These are phyloP conservation scores for Magnusiomyces tetraspermus DNA, from an alignment of 1,139 yeast genomes.

Conservation along the genomic window DNA sequence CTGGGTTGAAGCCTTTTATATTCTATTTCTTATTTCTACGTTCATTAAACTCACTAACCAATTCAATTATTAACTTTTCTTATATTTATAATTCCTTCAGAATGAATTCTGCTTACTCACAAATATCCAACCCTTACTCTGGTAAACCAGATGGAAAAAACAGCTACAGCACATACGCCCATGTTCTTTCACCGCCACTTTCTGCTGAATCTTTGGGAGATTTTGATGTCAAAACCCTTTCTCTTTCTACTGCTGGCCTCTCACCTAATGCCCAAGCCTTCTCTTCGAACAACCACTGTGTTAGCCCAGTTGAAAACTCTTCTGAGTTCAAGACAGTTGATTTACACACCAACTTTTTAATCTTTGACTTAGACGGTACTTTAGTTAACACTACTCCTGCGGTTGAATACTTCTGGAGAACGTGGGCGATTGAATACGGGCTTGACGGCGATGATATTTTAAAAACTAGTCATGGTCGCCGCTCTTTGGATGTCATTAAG, in stretches of 20 bases:
- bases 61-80: neutral
- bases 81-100: too few species aligned
- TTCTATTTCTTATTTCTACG: too few species aligned
- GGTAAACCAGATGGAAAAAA: neutral
- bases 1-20: too few species aligned
- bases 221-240: neutral
- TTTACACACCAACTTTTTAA: conserved; percentile 22
- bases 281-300: neutral
- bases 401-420: conserved; percentile 73
- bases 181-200: neutral
- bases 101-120: too few species aligned
- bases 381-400: conserved; percentile 75
- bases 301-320: neutral
- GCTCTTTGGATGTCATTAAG: conserved; percentile 69
- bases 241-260: neutral
- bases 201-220: neutral
- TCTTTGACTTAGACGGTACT: conserved; percentile 82
- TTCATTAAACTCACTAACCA: too few species aligned
- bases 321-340: neutral
- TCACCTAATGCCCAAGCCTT: neutral
- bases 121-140: too few species aligned
- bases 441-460: conserved; percentile 63
- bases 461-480: conserved; percentile 70
- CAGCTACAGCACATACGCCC: neutral
- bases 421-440: conserved; percentile 60